Evolutionary conservation across 768 basidiomycete species (phyloP).

Genomic region (Paxillus ammoniavirescens): DNA sequence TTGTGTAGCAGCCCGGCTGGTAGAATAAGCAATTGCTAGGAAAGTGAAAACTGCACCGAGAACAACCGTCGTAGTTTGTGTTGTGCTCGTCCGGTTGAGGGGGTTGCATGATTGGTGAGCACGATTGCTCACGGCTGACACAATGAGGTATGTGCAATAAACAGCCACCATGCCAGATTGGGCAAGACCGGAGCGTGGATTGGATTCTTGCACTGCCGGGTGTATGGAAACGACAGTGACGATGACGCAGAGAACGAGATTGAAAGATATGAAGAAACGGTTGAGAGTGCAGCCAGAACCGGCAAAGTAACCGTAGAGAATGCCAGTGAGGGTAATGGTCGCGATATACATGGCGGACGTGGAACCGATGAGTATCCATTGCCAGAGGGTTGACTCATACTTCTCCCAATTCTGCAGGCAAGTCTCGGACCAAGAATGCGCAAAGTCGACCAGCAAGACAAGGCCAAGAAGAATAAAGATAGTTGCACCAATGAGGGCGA

Average conservation of each 20-base stretch:
- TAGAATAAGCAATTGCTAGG: slow-evolving; percentile 97
- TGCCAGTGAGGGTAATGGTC: slow-evolving; percentile 79
- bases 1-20: slow-evolving; percentile 93
- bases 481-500: slow-evolving; percentile 88
- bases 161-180: slow-evolving; percentile 97
- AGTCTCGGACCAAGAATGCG: slow-evolving; percentile 97
- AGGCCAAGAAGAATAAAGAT: slow-evolving; percentile 96
- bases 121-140: slow-evolving; percentile 92
- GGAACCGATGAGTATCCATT: slow-evolving; percentile 91
- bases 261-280: slow-evolving; percentile 96
- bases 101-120: slow-evolving; percentile 88
- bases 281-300: slow-evolving; percentile 85
- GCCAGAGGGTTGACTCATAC: slow-evolving; percentile 86
- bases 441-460: slow-evolving; percentile 96
- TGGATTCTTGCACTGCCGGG: slow-evolving; percentile 85
- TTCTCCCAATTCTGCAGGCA: slow-evolving; percentile 96
- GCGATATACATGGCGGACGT: slow-evolving; percentile 87
- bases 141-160: slow-evolving; percentile 94
- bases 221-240: slow-evolving; percentile 82
- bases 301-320: slow-evolving; percentile 92
- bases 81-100: slow-evolving; percentile 62
- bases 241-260: slow-evolving; percentile 76
- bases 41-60: slow-evolving; percentile 96
- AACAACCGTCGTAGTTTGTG: slow-evolving; percentile 82
- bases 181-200: slow-evolving; percentile 91